Evolutionary conservation across 2,329 filamentous ascomycete species (phyloP), one percentile per base, ranked within the genome.

Genomic region (Xylariaceae sp.): DNA sequence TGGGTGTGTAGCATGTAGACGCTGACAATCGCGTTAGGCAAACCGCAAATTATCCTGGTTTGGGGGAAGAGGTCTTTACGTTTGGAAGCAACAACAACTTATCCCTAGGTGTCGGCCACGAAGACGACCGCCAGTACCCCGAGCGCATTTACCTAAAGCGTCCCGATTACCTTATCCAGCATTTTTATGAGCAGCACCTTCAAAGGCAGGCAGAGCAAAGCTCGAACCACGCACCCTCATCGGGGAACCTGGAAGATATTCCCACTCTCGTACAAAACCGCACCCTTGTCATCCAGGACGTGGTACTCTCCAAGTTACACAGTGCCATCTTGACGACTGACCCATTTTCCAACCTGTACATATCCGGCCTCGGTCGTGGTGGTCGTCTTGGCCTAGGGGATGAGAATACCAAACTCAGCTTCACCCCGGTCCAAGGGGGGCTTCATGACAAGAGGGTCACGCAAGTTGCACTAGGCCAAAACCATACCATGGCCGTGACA

Each of bases 41-140:
- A 34, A 40, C 46, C 36, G 15, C 18, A 14, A 55, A 42, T 38
- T 44, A 34, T 11, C 12, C 31, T 15, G 53, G 54, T n/a, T 34
- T 61, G 15, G 90, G 88, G 7, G 87, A 95, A 54, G 92, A 98
- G 57, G 68, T 96, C 1, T 97, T 88, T 55, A 83, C 88, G 1
- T 96, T 97, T 63, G 92, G 92, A 34, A 97, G 89, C 63, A 98
- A 96, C 64, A 94, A 92, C 57, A 98, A 98, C 52, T 66, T 94
- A 8, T 92, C 86, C 0, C 74, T 98, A 15, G 92, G 92, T 1
- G 83, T 97, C 44, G 89, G 89, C n/a, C 89, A 98, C 57, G 84
- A 94, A 54, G 88, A 96, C 59, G 90, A 98, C 57, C 81, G 92
- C 3, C 89, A 97, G 48, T 94, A 84, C 54, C 92, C 92, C 0